Percentiles rank a stretch among this genome's conserved stretches.
Evolutionary conservation across 768 basidiomycete species (phyloP).

Genomic region (Crucibulum laeve): DNA sequence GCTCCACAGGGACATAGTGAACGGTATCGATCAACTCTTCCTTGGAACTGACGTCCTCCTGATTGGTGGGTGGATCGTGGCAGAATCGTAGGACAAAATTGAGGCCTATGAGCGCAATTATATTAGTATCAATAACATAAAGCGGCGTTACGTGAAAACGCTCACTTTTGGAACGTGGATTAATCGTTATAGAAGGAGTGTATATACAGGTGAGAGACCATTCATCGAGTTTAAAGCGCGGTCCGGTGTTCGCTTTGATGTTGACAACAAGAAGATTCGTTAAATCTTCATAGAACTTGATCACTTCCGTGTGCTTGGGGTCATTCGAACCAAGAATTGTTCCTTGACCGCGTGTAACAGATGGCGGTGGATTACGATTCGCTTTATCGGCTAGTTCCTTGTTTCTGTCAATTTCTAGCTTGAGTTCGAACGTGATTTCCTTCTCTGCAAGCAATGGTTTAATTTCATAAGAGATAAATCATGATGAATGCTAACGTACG

Average conservation of each 20-base stretch:
- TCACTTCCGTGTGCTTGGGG: conserved; percentile 53
- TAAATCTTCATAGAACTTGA: conserved; percentile 82
- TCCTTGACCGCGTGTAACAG: conserved; percentile 28
- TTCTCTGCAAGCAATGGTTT: conserved; percentile 32
- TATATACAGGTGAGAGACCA: conserved; percentile 65
- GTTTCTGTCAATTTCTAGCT: conserved; percentile 58
- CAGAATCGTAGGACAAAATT: conserved; percentile 54
- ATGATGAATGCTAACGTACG: conserved; percentile 31
- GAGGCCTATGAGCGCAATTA: conserved; percentile 53
- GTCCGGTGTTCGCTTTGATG: conserved; percentile 39
- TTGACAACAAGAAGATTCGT: conserved; percentile 73
- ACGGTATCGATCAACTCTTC: conserved; percentile 42
- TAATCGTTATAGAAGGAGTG: conserved; percentile 44
- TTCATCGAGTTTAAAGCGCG: conserved; percentile 49
- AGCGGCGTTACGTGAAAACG: conserved; percentile 33
- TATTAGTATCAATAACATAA: conserved; percentile 8
- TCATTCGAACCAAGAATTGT: conserved; percentile 38
- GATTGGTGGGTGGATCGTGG: conserved; percentile 28
- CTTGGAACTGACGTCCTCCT: conserved; percentile 24
- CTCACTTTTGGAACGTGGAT: conserved; percentile 17
- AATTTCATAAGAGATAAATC: conserved; percentile 1
- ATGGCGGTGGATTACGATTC: conserved; percentile 35
- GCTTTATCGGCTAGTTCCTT: conserved; percentile 38
- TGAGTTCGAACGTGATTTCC: conserved; percentile 49
- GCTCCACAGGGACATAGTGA: conserved; percentile 58